phyloP scores from a whole-genome alignment of 768 basidiomycete species.

The Leccinum ochraceum region DNA sequence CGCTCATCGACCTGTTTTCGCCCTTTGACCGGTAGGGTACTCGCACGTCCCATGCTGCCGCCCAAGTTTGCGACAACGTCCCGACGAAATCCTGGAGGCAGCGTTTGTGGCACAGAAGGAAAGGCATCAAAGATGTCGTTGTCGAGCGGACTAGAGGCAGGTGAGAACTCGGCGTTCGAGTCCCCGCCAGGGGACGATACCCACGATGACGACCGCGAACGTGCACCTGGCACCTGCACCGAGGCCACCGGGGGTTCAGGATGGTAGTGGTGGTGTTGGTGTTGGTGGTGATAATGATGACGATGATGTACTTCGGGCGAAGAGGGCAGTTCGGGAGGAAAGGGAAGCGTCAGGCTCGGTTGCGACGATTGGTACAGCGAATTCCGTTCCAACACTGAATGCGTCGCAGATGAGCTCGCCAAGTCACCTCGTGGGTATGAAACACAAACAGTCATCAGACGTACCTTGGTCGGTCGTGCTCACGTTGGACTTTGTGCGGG shows the following conservation, averaged over 20 bases:
- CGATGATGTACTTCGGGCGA: background rate
- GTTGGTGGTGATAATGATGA: background rate
- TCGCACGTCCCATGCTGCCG: constrained; percentile 16
- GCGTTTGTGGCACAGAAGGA: constrained; percentile 62
- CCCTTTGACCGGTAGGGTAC: constrained; percentile 30
- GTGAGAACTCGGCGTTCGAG: constrained; percentile 43
- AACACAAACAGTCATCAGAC: constrained; percentile 21
- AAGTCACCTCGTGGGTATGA: background rate
- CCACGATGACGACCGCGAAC: constrained; percentile 40
- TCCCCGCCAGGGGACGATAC: constrained; percentile 40
- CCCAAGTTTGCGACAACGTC: constrained; percentile 8
- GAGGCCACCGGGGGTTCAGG: background rate
- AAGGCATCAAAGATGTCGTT: constrained; percentile 68
- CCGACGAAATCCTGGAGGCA: constrained; percentile 36
- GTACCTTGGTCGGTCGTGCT: constrained; percentile 48
- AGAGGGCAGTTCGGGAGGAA: constrained; percentile 17
- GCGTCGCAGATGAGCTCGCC: background rate
- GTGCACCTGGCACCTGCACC: background rate
- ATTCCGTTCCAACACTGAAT: constrained; percentile 22
- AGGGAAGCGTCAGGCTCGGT: constrained; percentile 23
- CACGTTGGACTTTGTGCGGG: constrained; percentile 52
- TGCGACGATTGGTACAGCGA: constrained; percentile 32
- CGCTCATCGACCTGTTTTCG: constrained; percentile 29
- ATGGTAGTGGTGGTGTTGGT: background rate
- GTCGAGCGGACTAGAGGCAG: constrained; percentile 44